A percentile compares a stretch with the other conserved stretches of the same genome.
phyloP scores from a whole-genome alignment of 768 basidiomycete genomes.

The Leccinum boreale region DNA sequence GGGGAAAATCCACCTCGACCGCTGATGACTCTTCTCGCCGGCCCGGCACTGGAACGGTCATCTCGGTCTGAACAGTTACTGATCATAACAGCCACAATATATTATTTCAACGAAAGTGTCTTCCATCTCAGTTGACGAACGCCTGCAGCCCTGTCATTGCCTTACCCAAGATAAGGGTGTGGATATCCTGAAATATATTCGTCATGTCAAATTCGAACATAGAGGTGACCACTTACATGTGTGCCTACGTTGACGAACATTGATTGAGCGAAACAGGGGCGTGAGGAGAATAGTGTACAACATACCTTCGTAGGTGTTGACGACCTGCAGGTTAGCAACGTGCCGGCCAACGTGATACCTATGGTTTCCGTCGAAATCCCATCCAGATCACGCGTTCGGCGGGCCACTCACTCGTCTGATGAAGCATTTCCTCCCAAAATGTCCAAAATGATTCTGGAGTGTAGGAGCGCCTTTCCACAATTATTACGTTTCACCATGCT shows the following conservation, averaged over 20 bases:
- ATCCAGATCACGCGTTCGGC: not conserved
- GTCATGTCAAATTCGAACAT: slow-evolving; percentile 1
- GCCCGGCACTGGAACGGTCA: not conserved
- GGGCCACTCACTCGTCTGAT: slow-evolving; percentile 73
- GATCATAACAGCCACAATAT: not conserved
- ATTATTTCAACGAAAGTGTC: not conserved
- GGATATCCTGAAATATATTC: slow-evolving; percentile 62
- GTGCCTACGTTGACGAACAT: slow-evolving; percentile 42
- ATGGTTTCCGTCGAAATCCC: not conserved
- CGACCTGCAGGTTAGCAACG: slow-evolving; percentile 92
- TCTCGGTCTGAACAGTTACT: not conserved
- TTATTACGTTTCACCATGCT: slow-evolving; percentile 95
- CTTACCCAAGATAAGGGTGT: slow-evolving; percentile 90
- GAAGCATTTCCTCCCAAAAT: slow-evolving; percentile 93
- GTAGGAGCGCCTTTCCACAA: slow-evolving; percentile 87
- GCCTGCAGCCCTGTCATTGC: slow-evolving; percentile 89
- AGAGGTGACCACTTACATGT: slow-evolving; percentile 40
- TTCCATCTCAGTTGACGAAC: slow-evolving; percentile 56
- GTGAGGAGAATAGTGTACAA: not conserved
- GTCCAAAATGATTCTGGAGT: slow-evolving; percentile 78
- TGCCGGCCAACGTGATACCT: slow-evolving; percentile 95
- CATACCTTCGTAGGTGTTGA: slow-evolving; percentile 91
- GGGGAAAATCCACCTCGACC: not conserved
- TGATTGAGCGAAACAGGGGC: slow-evolving; percentile 1
- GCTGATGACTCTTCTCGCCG: not conserved